These are phyloP conservation scores for Xanthoceras sorbifolium DNA, from an alignment of 345 rosid species.

Conservation along the genomic window DNA sequence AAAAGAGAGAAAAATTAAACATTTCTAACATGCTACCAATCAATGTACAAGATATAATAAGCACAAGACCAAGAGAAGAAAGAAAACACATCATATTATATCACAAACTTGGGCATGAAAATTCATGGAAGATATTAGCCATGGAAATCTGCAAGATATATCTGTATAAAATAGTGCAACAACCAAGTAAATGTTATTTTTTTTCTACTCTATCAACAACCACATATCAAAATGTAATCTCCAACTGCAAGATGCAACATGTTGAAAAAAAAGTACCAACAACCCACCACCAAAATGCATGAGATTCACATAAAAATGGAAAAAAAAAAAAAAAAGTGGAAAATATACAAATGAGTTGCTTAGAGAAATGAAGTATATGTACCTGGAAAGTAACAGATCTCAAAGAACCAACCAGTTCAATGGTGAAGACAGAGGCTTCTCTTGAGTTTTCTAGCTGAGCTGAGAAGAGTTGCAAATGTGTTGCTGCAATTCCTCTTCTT, in stretches of 20 bases:
- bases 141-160: background rate
- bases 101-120: background rate
- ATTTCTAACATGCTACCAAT: background rate
- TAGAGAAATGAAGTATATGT: background rate
- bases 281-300: background rate
- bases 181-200: background rate
- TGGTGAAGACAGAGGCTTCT: background rate
- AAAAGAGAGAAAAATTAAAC: background rate
- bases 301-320: constrained; percentile 3
- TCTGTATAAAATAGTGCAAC: background rate
- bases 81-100: constrained; percentile 6
- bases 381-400: constrained; percentile 34
- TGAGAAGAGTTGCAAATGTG: background rate
- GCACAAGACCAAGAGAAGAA: background rate
- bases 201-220: background rate
- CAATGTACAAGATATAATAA: background rate
- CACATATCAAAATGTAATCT: background rate
- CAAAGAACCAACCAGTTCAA: constrained; percentile 6
- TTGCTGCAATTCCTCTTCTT: background rate
- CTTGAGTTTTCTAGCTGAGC: background rate
- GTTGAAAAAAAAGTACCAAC: no score
- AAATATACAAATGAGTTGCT: background rate
- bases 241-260: background rate
- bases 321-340: background rate
- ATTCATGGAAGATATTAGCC: no score